Conservation (phyloP, 2,329 filamentous ascomycete genomes). For the Ceratocystis harringtonii region DNA sequence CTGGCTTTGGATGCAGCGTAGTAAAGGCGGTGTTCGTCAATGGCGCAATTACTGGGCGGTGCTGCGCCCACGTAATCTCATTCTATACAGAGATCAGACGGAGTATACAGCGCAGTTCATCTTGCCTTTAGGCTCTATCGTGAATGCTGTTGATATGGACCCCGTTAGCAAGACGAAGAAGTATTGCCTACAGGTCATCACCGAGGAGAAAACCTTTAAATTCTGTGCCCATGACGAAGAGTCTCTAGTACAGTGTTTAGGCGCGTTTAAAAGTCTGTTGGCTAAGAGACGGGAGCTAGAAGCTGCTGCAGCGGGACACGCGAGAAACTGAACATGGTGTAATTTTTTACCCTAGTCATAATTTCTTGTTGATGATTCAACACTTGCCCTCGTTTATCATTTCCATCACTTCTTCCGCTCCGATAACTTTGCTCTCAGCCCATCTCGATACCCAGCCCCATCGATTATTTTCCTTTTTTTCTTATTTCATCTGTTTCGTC, state of each 20-base stretch:
- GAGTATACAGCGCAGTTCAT: constrained; percentile 83
- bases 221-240: constrained; percentile 73
- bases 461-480: not conserved
- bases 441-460: not conserved
- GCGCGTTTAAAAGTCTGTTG: constrained; percentile 76
- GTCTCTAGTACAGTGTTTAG: constrained; percentile 65
- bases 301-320: constrained; percentile 18
- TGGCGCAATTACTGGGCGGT: constrained; percentile 96
- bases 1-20: constrained; percentile 71
- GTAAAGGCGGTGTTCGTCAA: constrained; percentile 66
- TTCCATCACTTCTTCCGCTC: not conserved
- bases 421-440: not conserved
- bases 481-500: not conserved
- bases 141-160: constrained; percentile 87
- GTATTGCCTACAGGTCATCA: constrained; percentile 83
- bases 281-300: constrained; percentile 52
- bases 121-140: constrained; percentile 59
- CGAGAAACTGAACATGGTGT: not conserved
- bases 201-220: constrained; percentile 71
- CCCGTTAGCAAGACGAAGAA: constrained; percentile 70
- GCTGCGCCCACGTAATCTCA: constrained; percentile 66
- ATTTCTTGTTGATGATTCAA: constrained; percentile 3
- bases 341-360: no score
- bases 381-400: not conserved
- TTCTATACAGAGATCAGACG: constrained; percentile 81